Conservation (phyloP, 2,329 filamentous ascomycete genomes). For the Colletotrichum navitas region DNA sequence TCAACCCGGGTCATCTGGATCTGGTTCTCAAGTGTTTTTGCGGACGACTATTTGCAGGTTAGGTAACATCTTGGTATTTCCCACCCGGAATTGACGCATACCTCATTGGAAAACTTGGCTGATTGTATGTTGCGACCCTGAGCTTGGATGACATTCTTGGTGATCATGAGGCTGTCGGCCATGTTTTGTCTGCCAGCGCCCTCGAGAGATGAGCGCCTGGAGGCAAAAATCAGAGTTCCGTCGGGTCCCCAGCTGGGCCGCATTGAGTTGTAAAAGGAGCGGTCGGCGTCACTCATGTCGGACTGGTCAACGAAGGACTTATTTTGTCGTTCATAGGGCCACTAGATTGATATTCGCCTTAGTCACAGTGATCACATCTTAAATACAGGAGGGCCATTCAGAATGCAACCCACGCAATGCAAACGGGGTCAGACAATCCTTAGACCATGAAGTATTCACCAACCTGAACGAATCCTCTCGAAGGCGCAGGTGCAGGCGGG, state of each 20-base stretch:
- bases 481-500: constrained; percentile 62
- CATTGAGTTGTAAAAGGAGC: constrained; percentile 77
- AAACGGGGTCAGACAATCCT: constrained; percentile 28
- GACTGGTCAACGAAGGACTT: constrained; percentile 74
- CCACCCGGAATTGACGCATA: constrained; percentile 46
- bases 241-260: constrained; percentile 85
- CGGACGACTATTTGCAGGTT: constrained; percentile 61
- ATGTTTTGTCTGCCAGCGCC: constrained; percentile 47
- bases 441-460: constrained; percentile 66
- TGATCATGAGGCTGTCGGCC: constrained; percentile 65
- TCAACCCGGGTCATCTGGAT: constrained; percentile 67
- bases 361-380: constrained; percentile 49
- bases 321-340: constrained; percentile 85
- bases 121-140: constrained; percentile 74
- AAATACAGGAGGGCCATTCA: constrained; percentile 49
- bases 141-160: constrained; percentile 71
- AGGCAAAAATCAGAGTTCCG: constrained; percentile 76
- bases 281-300: constrained; percentile 73
- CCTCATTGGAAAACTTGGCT: constrained; percentile 71
- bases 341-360: constrained; percentile 70
- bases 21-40: constrained; percentile 67
- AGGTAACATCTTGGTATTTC: constrained; percentile 27
- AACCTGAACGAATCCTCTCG: constrained; percentile 87
- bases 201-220: constrained; percentile 45
- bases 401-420: background rate